These are phyloP conservation scores for Leccinum brunneo-olivaceum DNA, from an alignment of 1,284 basidiomycete genomes.

Conservation along the genomic window DNA sequence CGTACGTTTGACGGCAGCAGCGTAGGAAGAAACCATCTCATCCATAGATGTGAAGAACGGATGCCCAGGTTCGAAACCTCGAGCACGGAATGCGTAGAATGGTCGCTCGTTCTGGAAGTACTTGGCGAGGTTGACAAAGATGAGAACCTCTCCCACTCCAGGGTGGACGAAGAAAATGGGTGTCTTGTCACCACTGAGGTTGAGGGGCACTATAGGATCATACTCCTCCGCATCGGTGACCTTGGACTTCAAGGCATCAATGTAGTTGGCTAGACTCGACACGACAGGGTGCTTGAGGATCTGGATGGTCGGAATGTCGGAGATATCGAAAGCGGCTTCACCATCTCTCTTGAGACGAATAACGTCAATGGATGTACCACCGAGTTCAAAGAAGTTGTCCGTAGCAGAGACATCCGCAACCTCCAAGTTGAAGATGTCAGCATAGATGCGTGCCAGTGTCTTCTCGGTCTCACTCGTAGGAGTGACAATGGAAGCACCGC, in stretches of 20 bases:
- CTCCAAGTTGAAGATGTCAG: constrained; percentile 23
- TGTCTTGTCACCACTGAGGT: constrained; percentile 35
- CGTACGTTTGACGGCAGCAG: constrained; percentile 31
- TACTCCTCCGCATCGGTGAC: constrained; percentile 20
- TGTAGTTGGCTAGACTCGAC: constrained; percentile 28
- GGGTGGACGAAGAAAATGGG: constrained; percentile 38
- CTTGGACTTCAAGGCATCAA: constrained; percentile 22
- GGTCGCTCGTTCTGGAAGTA: constrained; percentile 35
- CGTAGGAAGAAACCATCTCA: constrained; percentile 40
- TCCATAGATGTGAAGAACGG: constrained; percentile 33
- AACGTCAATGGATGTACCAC: constrained; percentile 30
- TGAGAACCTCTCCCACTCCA: constrained; percentile 31
- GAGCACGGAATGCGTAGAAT: constrained; percentile 39
- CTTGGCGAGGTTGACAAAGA: constrained; percentile 41
- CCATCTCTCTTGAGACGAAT: constrained; percentile 31
- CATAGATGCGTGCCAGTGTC: constrained; percentile 22
- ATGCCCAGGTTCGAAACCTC: constrained; percentile 38
- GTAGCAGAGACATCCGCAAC: constrained; percentile 20
- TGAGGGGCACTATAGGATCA: constrained; percentile 34
- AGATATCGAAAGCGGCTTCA: constrained; percentile 30
- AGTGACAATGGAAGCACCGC: constrained; percentile 18
- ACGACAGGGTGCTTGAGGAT: constrained; percentile 36
- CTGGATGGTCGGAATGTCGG: constrained; percentile 37
- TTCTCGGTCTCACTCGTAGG: constrained; percentile 28
- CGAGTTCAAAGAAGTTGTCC: constrained; percentile 32